phyloP scores from a whole-genome alignment of 2,329 filamentous ascomycete species.

The Westerdykella sp. region DNA sequence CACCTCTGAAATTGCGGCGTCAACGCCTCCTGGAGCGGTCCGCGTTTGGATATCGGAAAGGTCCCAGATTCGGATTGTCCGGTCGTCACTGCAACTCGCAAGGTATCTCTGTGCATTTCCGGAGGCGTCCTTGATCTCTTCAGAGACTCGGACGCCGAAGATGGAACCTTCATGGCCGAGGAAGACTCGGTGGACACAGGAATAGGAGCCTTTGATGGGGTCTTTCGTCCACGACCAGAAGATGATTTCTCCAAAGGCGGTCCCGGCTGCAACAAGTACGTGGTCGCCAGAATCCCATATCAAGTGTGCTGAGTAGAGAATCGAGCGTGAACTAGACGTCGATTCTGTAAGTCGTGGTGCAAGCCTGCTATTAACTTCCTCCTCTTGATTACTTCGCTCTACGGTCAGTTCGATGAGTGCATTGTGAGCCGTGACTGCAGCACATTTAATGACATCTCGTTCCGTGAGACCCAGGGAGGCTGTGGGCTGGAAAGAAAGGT shows the following conservation, averaged over 20 bases:
- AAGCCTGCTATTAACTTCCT: not conserved
- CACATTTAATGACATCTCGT: conserved; percentile 7
- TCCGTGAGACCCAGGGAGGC: not conserved
- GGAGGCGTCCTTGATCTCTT: conserved; percentile 14
- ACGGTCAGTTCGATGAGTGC: conserved; percentile 55
- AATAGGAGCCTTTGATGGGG: conserved; percentile 7
- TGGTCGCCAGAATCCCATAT: conserved; percentile 52
- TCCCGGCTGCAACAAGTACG: conserved; percentile 77
- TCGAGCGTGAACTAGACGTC: conserved; percentile 66
- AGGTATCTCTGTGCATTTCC: conserved; percentile 56
- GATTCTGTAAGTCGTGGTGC: conserved; percentile 41
- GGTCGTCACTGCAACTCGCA: conserved; percentile 89
- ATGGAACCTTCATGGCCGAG: conserved; percentile 83
- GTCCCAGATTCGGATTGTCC: conserved; percentile 84
- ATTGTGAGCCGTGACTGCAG: conserved; percentile 76
- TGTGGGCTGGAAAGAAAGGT: conserved; percentile 18
- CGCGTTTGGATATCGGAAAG: conserved; percentile 50
- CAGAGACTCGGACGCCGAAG: conserved; percentile 78
- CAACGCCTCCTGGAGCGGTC: conserved; percentile 10
- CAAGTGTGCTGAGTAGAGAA: conserved; percentile 79
- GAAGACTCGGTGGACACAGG: conserved; percentile 51
- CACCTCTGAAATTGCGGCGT: conserved; percentile 1
- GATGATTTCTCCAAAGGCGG: conserved; percentile 89
- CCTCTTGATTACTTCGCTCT: conserved; percentile 5
- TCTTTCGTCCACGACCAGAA: conserved; percentile 68